Evolutionary conservation across 345 rosid species (phyloP), one percentile per base, ranked within the genome.

Genomic region (Eucalyptus cloeziana): DNA sequence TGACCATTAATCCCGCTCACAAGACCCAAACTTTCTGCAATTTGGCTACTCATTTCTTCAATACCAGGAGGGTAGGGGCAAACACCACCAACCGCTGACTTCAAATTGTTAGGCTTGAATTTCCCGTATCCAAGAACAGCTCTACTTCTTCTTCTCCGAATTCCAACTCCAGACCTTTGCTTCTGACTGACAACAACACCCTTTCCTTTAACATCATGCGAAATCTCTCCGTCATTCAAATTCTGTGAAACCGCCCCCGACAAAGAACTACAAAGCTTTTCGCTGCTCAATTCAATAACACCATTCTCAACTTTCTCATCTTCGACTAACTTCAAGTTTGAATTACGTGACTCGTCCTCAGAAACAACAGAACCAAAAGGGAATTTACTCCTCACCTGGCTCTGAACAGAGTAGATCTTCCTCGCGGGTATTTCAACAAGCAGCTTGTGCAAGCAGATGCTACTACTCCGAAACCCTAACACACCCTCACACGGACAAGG

Each of bases 401-500:
- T 91, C 87, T 92, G 96, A 89, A 96, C 93, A 91, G 89, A 92
- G 67, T 90, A 91, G 50, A 96, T 93, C 80, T 88, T 94, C 80
- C 90, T 92, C 13, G 89, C 43, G 80, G 98, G 97, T 86, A 89
- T 90, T 87, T 95, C 93, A 88, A 94, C 90, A 9, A 97, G 91
- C 92, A 94, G 89, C 56, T 89, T 93, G 85, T 92, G 93, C 93
- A 93, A 91, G 91, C 98, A 96, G 10, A 92, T 45, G 52, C 87
- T 50, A 27, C 89, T 86, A 80, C 90, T 90, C 49, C 88, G 91
- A 88, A 90, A 94, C 40, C 94, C 96, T 69, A 94, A 90, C 86
- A 92, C 62, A 67, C 95, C 97, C 91, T 90, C 88, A 89, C 96
- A 94, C 15, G 95, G 94, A 91, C 96, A 96, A 22, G 97, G 99